phyloP scores from a whole-genome alignment of 2,329 filamentous ascomycete species.

The Cytospora chrysosperma region DNA sequence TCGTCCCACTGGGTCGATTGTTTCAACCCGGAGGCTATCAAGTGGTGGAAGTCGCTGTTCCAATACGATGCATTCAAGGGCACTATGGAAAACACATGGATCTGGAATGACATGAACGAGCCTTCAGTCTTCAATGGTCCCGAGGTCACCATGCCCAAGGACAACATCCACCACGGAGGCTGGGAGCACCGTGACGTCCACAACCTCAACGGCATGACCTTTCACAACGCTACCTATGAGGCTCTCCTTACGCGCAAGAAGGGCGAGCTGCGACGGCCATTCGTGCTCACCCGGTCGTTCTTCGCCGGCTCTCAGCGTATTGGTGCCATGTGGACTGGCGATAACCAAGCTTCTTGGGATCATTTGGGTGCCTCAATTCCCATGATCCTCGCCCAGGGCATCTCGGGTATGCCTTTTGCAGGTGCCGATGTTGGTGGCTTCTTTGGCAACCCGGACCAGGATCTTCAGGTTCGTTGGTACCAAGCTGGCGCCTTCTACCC shows the following conservation, averaged over 20 bases:
- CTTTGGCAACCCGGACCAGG: constrained; percentile 94
- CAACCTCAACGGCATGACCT: constrained; percentile 93
- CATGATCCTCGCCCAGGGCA: constrained; percentile 91
- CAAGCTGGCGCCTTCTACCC: constrained; percentile 96
- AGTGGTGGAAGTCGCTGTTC: constrained; percentile 91
- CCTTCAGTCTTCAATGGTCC: constrained; percentile 98
- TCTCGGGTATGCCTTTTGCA: constrained; percentile 89
- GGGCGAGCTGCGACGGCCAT: constrained; percentile 81
- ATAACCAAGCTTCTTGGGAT: constrained; percentile 92
- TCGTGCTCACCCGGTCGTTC: constrained; percentile 89
- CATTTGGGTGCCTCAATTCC: constrained; percentile 87
- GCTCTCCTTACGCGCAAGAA: constrained; percentile 82
- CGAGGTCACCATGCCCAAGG: constrained; percentile 98
- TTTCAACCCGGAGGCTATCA: constrained; percentile 87
- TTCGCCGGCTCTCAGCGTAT: constrained; percentile 86
- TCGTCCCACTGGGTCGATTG: constrained; percentile 95
- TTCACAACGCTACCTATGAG: constrained; percentile 90
- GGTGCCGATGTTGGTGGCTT: constrained; percentile 97
- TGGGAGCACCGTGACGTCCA: constrained; percentile 98
- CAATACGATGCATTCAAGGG: constrained; percentile 86
- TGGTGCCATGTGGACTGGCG: constrained; percentile 98
- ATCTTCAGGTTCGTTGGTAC: constrained; percentile 92
- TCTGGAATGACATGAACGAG: constrained; percentile 99
- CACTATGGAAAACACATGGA: constrained; percentile 79
- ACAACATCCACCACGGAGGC: constrained; percentile 85